phyloP scores from a whole-genome alignment of 2,329 filamentous ascomycete species.

The Akanthomyces uredinophilus region DNA sequence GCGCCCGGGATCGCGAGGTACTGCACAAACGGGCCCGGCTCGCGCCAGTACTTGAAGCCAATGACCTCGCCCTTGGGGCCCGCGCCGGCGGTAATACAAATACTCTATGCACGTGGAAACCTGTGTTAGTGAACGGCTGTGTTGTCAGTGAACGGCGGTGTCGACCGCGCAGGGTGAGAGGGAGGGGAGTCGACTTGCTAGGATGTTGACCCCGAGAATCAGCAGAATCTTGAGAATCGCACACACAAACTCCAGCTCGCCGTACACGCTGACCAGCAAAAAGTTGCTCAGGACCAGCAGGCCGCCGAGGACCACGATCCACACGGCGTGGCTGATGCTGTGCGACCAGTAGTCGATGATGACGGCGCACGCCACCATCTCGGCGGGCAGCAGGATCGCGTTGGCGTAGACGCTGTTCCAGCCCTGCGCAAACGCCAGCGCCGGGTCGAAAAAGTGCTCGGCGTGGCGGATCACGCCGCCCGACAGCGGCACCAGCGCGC shows the following conservation, averaged over 20 bases:
- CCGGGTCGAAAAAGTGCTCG: slow-evolving; percentile 55
- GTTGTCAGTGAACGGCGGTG: too few relatives aligned
- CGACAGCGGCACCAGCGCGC: slow-evolving; percentile 55
- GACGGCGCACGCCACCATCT: slow-evolving; percentile 48
- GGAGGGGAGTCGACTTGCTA: slow-evolving; percentile 32
- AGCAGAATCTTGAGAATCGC: slow-evolving; percentile 53
- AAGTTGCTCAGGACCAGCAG: slow-evolving; percentile 47
- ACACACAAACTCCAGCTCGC: slow-evolving; percentile 55
- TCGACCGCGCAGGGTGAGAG: too few relatives aligned
- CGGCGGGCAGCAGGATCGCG: slow-evolving; percentile 47
- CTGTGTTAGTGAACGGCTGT: too few relatives aligned
- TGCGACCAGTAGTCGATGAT: slow-evolving; percentile 40
- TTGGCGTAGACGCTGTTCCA: slow-evolving; percentile 49
- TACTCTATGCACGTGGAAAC: slow-evolving; percentile 21
- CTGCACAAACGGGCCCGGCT: slow-evolving; percentile 46
- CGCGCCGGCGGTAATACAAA: slow-evolving; percentile 54
- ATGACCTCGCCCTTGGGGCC: slow-evolving; percentile 53
- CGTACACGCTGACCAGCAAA: slow-evolving; percentile 54
- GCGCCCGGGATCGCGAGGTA: slow-evolving; percentile 47
- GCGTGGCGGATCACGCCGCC: slow-evolving; percentile 60
- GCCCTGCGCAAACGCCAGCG: slow-evolving; percentile 47
- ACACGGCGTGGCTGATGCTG: slow-evolving; percentile 47
- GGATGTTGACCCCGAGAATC: slow-evolving; percentile 58
- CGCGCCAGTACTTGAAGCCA: slow-evolving; percentile 55
- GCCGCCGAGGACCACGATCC: slow-evolving; percentile 52